phyloP scores from a whole-genome alignment of 73 alveolate genomes.

The Tetrahymena thermophila region DNA sequence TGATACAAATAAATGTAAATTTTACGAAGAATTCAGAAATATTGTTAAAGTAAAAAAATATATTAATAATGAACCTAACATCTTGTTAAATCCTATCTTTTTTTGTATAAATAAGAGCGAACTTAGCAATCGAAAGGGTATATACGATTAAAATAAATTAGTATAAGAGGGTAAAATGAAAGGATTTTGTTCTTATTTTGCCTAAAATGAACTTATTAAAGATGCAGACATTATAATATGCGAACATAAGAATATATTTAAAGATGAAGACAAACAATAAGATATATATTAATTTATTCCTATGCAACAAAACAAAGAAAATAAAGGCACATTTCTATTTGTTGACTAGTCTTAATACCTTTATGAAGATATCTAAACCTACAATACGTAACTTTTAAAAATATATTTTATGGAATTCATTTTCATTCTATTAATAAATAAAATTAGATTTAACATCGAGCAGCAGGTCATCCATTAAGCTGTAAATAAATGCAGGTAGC shows the following conservation, averaged over 20 bases:
- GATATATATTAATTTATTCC: background rate
- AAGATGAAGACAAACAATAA: background rate
- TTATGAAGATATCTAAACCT: background rate
- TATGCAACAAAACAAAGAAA: background rate
- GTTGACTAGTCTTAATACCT: background rate
- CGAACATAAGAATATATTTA: background rate
- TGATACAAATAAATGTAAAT: background rate
- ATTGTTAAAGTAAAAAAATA: background rate
- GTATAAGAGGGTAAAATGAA: background rate
- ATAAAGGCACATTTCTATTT: background rate
- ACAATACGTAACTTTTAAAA: background rate
- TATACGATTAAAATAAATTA: background rate
- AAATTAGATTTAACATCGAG: background rate
- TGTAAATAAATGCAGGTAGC: background rate
- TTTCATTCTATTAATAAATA: background rate
- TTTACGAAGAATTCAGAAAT: background rate
- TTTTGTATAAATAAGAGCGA: no score
- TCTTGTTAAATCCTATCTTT: no score
- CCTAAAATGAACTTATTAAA: background rate
- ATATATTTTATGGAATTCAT: background rate
- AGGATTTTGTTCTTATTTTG: background rate
- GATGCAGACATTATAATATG: background rate
- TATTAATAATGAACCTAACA: background rate
- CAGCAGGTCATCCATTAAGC: background rate
- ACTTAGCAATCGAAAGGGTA: background rate